Evolutionary conservation across 176 grass and related monocot genomes (phyloP).

Genomic region (Phyllostachys edulis): DNA sequence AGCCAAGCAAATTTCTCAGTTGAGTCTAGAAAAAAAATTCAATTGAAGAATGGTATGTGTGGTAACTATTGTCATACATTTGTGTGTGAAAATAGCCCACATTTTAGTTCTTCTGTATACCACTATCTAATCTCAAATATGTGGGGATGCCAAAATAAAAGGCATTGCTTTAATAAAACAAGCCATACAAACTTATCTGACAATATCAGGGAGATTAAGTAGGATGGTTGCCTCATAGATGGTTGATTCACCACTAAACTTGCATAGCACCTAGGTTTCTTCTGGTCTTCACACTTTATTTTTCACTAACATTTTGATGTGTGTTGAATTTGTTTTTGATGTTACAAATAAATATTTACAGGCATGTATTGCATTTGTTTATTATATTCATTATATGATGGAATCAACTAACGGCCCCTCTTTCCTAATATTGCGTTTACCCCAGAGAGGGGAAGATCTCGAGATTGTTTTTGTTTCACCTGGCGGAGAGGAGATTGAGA

Average conservation of each 20-base stretch:
- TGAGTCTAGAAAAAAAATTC: neutral
- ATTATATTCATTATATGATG: neutral
- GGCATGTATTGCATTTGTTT: neutral
- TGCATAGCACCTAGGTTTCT: neutral
- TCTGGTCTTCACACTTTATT: neutral
- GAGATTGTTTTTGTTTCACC: slow-evolving; percentile 92
- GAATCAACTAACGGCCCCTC: slow-evolving; percentile 20
- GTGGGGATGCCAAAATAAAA: neutral
- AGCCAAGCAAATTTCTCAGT: neutral
- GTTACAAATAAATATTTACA: neutral
- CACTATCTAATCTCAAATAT: neutral
- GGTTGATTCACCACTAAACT: neutral
- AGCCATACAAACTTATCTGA: neutral
- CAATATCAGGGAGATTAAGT: slow-evolving; percentile 10
- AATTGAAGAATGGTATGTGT: neutral
- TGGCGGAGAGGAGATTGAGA: slow-evolving; percentile 87
- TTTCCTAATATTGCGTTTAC: slow-evolving; percentile 52
- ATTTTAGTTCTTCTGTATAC: neutral
- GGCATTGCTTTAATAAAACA: neutral
- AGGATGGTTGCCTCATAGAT: neutral
- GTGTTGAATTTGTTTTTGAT: neutral
- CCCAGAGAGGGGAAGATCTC: slow-evolving; percentile 59
- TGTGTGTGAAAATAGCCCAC: neutral
- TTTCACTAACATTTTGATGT: neutral
- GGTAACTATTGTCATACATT: neutral